A percentile compares a stretch with the other conserved stretches of the same genome.
These are phyloP conservation scores for Aciculosporium take DNA, from an alignment of 2,329 filamentous ascomycete genomes.

Conservation along the genomic window DNA sequence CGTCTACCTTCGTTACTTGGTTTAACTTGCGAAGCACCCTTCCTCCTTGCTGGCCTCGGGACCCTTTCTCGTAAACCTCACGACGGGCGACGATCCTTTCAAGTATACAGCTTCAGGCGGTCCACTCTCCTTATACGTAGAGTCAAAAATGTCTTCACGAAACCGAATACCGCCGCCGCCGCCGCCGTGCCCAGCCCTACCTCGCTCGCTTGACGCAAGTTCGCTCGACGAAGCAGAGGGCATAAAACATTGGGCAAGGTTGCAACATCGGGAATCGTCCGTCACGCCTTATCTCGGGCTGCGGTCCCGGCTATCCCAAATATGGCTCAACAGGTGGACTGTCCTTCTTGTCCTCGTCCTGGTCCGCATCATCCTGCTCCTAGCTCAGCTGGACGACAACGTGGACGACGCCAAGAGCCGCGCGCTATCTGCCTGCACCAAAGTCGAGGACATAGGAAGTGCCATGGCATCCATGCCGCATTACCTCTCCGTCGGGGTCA, in stretches of 20 bases:
- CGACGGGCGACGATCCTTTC: not conserved
- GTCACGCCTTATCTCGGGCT: constrained; percentile 88
- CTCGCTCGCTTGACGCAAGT: constrained; percentile 16
- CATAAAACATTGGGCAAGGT: constrained; percentile 8
- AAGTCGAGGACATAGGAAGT: constrained; percentile 85
- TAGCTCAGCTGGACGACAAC: constrained; percentile 57
- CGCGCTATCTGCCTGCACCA: constrained; percentile 77
- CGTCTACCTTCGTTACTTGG: too few relatives aligned
- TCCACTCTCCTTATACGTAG: not conserved
- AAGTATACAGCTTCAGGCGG: not conserved
- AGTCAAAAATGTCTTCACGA: not conserved
- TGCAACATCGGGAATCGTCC: constrained; percentile 24
- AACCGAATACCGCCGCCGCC: not conserved
- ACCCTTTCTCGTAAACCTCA: not conserved
- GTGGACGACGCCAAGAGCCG: constrained; percentile 63
- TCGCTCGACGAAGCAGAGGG: constrained; percentile 22
- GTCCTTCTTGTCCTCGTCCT: constrained; percentile 77
- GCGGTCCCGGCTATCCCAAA: constrained; percentile 76
- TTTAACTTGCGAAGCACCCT: not conserved
- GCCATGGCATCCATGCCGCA: constrained; percentile 97
- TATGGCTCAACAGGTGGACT: constrained; percentile 98
- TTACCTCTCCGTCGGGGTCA: constrained; percentile 80
- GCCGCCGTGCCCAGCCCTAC: constrained; percentile 1
- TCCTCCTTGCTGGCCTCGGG: not conserved
- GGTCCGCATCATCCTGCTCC: constrained; percentile 62